A percentile compares a stretch with the other conserved stretches of the same genome.
Conservation (phyloP, 768 basidiomycete species). For the Naematelia encephala region DNA sequence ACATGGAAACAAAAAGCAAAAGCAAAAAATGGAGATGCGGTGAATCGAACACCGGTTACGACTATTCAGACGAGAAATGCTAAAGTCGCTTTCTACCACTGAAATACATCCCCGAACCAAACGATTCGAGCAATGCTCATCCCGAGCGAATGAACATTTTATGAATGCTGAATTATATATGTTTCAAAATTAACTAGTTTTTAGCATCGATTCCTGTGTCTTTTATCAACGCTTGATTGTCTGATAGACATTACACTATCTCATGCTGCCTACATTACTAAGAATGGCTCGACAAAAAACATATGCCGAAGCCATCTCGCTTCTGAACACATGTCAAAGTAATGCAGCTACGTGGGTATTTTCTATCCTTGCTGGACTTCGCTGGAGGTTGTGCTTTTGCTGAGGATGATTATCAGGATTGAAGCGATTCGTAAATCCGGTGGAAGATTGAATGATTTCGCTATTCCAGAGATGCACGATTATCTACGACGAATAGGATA, state of each 20-base stretch:
- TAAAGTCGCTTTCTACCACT: not conserved
- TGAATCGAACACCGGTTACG: not conserved
- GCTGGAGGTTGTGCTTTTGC: not conserved
- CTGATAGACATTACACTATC: not conserved
- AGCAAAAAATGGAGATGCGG: not conserved
- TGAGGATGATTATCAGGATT: constrained; percentile 48
- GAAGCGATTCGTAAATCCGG: constrained; percentile 77
- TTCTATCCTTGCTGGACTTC: not conserved
- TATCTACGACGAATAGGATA: constrained; percentile 85
- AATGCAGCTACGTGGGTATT: constrained; percentile 71
- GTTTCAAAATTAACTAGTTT: not conserved
- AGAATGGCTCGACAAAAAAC: constrained; percentile 31
- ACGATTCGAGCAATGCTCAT: not conserved
- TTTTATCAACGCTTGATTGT: too few species aligned
- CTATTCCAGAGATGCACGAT: constrained; percentile 84
- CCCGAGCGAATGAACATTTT: not conserved
- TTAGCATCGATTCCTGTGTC: too few species aligned
- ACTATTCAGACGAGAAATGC: not conserved
- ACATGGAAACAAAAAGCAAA: too few species aligned
- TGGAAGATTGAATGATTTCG: constrained; percentile 59
- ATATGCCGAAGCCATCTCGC: constrained; percentile 50
- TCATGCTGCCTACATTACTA: not conserved
- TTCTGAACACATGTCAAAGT: constrained; percentile 61
- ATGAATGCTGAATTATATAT: not conserved
- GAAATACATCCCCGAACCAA: not conserved